These are phyloP conservation scores for Alternaria burnsii DNA, from an alignment of 2,329 filamentous ascomycete species.

Conservation along the genomic window DNA sequence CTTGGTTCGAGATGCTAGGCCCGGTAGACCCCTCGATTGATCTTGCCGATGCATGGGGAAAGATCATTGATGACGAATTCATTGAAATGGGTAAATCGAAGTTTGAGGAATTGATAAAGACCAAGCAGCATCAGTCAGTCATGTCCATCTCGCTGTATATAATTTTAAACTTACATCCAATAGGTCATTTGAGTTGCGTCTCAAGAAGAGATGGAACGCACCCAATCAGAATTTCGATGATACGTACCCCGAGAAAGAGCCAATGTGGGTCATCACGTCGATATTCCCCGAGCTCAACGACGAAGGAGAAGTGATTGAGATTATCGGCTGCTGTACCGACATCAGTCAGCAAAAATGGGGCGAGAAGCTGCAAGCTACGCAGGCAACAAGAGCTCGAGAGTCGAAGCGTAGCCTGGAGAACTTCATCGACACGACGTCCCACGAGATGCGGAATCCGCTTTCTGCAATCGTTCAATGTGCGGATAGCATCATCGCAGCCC, in stretches of 20 bases:
- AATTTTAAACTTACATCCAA: conserved; percentile 4
- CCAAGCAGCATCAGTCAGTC: conserved; percentile 30
- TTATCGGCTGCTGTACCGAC: conserved; percentile 49
- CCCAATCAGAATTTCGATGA: conserved; percentile 18
- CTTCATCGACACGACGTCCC: conserved; percentile 48
- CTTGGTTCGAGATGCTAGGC: conserved; percentile 48
- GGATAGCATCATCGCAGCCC: conserved; percentile 40
- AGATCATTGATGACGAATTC: conserved; percentile 28
- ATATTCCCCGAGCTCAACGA: conserved; percentile 40
- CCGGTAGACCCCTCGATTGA: conserved; percentile 20
- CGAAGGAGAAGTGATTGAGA: conserved; percentile 34
- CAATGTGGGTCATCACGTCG: conserved; percentile 43
- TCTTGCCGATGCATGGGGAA: conserved; percentile 29
- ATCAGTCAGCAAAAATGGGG: conserved; percentile 50
- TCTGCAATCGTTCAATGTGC: conserved; percentile 55
- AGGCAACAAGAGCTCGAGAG: conserved; percentile 33
- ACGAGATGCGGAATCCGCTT: conserved; percentile 57
- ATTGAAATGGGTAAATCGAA: conserved; percentile 19
- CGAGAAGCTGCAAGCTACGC: conserved; percentile 41
- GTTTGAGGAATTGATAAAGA: conserved; percentile 23
- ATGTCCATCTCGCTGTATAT: background rate
- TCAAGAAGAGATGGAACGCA: conserved; percentile 48
- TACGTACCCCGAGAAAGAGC: conserved; percentile 22
- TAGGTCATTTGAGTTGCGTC: conserved; percentile 48
- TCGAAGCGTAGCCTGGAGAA: conserved; percentile 32